Evolutionary conservation across 148 eudicot genomes (phyloP).

Genomic region (Camellia japonica): DNA sequence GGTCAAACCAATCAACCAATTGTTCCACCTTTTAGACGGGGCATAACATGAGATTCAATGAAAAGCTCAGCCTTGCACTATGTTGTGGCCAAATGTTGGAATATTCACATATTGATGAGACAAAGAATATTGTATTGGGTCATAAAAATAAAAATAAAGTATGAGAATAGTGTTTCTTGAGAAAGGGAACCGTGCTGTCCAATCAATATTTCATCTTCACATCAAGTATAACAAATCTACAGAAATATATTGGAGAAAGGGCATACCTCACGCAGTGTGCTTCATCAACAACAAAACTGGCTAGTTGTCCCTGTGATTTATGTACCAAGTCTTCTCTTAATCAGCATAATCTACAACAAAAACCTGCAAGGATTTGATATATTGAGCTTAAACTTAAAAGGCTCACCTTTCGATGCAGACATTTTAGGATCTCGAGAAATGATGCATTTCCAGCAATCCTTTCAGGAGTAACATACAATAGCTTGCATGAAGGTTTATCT

Average conservation of each 20-base stretch:
- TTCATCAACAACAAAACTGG: constrained; percentile 98
- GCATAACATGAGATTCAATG: not conserved
- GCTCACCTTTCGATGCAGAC: constrained; percentile 70
- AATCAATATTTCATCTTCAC: not conserved
- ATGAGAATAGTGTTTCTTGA: not conserved
- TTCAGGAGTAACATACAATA: constrained; percentile 98
- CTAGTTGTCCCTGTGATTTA: constrained; percentile 73
- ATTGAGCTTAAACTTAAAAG: constrained; percentile 6
- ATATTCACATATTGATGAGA: not conserved
- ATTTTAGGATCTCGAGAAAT: constrained; percentile 61
- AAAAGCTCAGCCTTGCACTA: not conserved
- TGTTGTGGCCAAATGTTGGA: not conserved
- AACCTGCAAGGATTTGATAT: constrained; percentile 8
- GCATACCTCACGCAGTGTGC: constrained; percentile 96
- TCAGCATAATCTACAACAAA: constrained; percentile 7
- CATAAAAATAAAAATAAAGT: not conserved
- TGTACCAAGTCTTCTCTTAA: constrained; percentile 8
- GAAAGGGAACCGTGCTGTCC: not conserved
- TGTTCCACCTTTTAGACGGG: not conserved
- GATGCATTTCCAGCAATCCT: constrained; percentile 81
- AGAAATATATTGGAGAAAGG: constrained; percentile 9
- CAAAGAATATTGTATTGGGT: not conserved
- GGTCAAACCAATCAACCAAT: not conserved
- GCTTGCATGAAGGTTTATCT: constrained; percentile 93
- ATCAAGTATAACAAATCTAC: not conserved